phyloP scores from a whole-genome alignment of 2,329 filamentous ascomycete genomes.

The Coniochaeta ligniaria region DNA sequence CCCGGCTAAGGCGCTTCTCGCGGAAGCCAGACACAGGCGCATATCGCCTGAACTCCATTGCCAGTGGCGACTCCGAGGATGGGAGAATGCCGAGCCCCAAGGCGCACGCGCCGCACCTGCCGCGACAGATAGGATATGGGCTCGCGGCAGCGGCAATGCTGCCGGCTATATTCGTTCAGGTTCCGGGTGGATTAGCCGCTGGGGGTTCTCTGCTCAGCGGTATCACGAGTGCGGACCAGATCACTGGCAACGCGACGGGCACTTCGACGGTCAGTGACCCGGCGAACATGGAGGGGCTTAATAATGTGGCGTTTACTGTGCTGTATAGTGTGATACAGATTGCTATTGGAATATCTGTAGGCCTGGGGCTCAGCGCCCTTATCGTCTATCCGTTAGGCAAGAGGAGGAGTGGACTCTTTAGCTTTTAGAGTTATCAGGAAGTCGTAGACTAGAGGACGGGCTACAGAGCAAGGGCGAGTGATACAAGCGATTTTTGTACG shows the following conservation, averaged over 20 bases:
- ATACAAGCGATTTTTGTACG: neutral
- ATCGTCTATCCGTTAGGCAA: constrained; percentile 52
- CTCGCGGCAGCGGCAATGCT: constrained; percentile 80
- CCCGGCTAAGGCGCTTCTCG: constrained; percentile 24
- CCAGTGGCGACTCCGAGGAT: neutral
- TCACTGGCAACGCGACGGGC: constrained; percentile 28
- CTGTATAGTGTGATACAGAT: constrained; percentile 53
- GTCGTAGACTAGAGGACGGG: neutral
- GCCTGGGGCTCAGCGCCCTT: constrained; percentile 48
- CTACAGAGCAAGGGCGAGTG: neutral
- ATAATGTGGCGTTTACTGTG: constrained; percentile 44
- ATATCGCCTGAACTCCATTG: constrained; percentile 4
- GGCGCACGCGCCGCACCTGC: constrained; percentile 13
- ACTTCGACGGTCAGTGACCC: constrained; percentile 13
- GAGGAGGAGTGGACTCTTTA: constrained; percentile 49
- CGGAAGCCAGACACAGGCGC: constrained; percentile 12
- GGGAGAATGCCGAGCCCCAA: constrained; percentile 6
- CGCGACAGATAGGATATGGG: constrained; percentile 52
- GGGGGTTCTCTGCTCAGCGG: constrained; percentile 52
- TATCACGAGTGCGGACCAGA: constrained; percentile 46
- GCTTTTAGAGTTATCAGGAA: constrained; percentile 29
- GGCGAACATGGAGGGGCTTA: constrained; percentile 18
- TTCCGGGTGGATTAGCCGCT: constrained; percentile 55
- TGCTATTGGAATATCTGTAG: constrained; percentile 55
- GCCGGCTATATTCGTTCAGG: constrained; percentile 74